A percentile compares a stretch with the other conserved stretches of the same genome.
Evolutionary conservation across 768 basidiomycete species (phyloP).

Genomic region (Crucibulum laeve): DNA sequence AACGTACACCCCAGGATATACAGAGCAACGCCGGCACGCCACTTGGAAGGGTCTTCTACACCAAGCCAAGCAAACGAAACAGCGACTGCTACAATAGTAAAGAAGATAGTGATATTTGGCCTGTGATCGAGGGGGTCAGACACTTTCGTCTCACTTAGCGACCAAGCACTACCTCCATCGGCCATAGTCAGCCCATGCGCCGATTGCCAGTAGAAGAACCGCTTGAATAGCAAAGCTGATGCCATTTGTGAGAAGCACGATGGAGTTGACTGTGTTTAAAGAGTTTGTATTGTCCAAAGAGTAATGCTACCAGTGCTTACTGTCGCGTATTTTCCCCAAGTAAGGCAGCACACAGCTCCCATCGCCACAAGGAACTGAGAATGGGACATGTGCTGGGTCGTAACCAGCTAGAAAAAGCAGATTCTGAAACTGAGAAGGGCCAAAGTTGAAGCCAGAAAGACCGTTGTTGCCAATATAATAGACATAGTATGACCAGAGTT

Average conservation of each 20-base stretch:
- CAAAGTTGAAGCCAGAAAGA: slow-evolving; percentile 66
- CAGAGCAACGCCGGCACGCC: slow-evolving; percentile 56
- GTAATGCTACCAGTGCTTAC: too few species aligned
- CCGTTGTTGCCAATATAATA: slow-evolving; percentile 69
- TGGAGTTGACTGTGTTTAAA: slow-evolving; percentile 62
- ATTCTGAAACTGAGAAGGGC: slow-evolving; percentile 74
- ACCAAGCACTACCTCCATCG: slow-evolving; percentile 51
- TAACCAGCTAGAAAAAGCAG: slow-evolving; percentile 70
- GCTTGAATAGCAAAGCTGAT: slow-evolving; percentile 79
- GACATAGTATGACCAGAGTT: slow-evolving; percentile 59
- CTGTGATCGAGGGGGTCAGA: slow-evolving; percentile 22
- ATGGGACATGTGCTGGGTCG: slow-evolving; percentile 57
- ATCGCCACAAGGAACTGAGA: slow-evolving; percentile 42
- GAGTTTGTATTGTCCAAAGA: neutral
- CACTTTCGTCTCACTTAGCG: neutral
- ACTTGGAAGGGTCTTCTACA: slow-evolving; percentile 59
- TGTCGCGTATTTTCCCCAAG: slow-evolving; percentile 55
- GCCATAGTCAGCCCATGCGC: slow-evolving; percentile 84
- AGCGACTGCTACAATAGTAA: slow-evolving; percentile 59
- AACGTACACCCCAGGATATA: slow-evolving; percentile 62
- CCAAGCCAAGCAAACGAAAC: slow-evolving; percentile 80
- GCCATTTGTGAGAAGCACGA: slow-evolving; percentile 75
- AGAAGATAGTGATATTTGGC: slow-evolving; percentile 75
- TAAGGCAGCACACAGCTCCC: slow-evolving; percentile 64
- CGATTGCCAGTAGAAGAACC: slow-evolving; percentile 56